Base-by-base conservation (phyloP, 169 alveolate genomes). In the Cryptosporidium sp. region DNA sequence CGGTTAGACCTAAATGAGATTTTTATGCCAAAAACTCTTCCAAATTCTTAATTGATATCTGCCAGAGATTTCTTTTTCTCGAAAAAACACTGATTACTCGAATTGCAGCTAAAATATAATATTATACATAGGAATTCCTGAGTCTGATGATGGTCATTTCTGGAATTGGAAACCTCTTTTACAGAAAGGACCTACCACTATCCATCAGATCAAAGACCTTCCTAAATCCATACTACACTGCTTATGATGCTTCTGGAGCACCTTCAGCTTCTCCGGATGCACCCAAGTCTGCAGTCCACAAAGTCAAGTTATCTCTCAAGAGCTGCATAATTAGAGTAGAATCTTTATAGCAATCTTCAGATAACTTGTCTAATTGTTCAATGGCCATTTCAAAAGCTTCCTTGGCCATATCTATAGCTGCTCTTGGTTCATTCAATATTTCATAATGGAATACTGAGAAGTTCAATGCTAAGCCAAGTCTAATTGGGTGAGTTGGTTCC, bases 371-470 rank as follows among this genome's bases (percentile, higher is more conserved):
- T 73, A 97, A 92, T 75, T 96, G 98, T 35, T 98, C 96, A 71
- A 97, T 96, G 70, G 99, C 99, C 75, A 96, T 98, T 86, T 97
- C 99, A 91, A 97, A 97, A 31, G 99, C 98, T 58, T 94, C 96
- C 86, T 97, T 97, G 39, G 99, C 99, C 97, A 98, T 94, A 73
- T 97, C 97, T 93, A 99, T 97, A 67, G 99, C 99, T 94, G 97
- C 98, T 84, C 96, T 97, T n/a, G 99, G 99, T 87, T 97, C 97
- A 89, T 96, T 96, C 94, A 97, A 94, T 44, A 98, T 98, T 94
- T 99, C 99, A 93, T 98, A 99, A 95, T 97, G 97, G 96, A 98
- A 99, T 69, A 99, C 99, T 18, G 99, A 97, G 96, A 96, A 98
- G 96, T 99, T 98, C 85, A 98, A 95, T 3, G 99, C 99, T 72